Percentiles rank a stretch among this genome's conserved stretches.
Evolutionary conservation across 345 rosid species (phyloP).

Genomic region (Corymbia maculata): DNA sequence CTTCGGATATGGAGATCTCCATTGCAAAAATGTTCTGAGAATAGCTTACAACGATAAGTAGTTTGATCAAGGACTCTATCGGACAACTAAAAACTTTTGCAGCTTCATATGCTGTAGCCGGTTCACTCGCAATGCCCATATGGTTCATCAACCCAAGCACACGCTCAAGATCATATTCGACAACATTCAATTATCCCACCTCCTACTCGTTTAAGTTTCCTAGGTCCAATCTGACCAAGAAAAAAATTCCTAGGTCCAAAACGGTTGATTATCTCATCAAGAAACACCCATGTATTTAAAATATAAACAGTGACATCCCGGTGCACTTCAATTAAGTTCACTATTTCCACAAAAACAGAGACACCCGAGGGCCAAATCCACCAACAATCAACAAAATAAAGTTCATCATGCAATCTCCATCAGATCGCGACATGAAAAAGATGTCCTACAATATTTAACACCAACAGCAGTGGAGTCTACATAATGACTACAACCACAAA

Average conservation of each 20-base stretch:
- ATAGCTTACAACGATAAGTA: not conserved
- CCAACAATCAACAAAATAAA: not conserved
- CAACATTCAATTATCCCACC: not conserved
- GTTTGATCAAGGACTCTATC: not conserved
- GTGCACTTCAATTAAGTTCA: not conserved
- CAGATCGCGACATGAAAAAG: not conserved
- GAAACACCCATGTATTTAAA: not conserved
- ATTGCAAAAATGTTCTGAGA: not conserved
- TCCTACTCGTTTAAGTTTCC: not conserved
- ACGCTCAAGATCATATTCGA: not conserved
- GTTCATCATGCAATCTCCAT: not conserved
- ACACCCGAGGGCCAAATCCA: not conserved
- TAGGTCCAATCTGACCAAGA: not conserved
- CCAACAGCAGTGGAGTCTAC: not conserved
- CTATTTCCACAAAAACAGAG: not conserved
- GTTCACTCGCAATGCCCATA: not conserved
- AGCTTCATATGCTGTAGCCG: not conserved
- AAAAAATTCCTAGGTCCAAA: not conserved
- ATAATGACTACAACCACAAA: not conserved
- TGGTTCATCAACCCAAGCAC: not conserved
- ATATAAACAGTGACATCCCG: not conserved
- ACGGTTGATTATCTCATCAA: not conserved
- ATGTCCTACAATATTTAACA: not conserved
- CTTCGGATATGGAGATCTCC: not conserved
- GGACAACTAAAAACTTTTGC: not conserved